Conservation (phyloP, 2,329 filamentous ascomycete genomes). For the Phyllosticta citrichinensis region DNA sequence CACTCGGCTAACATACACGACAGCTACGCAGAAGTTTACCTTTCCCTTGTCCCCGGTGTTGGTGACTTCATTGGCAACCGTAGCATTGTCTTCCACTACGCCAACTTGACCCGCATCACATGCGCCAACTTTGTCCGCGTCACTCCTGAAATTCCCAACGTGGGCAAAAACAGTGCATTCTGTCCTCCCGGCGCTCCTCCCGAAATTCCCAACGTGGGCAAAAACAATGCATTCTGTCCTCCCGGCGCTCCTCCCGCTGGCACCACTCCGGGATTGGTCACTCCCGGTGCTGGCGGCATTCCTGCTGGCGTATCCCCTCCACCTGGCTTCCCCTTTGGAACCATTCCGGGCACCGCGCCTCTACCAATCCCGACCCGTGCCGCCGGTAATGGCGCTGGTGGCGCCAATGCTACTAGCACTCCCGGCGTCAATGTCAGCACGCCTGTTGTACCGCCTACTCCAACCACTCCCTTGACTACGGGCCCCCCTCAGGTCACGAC, state of each 20-base stretch:
- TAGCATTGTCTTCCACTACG: constrained; percentile 44
- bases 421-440: background rate
- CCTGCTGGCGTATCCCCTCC: background rate
- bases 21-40: constrained; percentile 41
- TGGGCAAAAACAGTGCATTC: background rate
- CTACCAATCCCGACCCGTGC: background rate
- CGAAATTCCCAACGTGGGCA: background rate
- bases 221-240: background rate
- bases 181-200: background rate
- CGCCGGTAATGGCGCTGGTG: background rate
- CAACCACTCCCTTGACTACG: background rate
- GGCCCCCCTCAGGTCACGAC: background rate
- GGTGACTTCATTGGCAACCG: constrained; percentile 44
- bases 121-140: constrained; percentile 44
- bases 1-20: background rate
- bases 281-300: background rate
- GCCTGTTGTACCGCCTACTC: background rate
- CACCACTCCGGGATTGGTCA: background rate
- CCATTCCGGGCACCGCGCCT: background rate
- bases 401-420: background rate
- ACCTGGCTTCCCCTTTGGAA: background rate
- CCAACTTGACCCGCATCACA: constrained; percentile 44
- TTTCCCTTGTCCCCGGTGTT: constrained; percentile 32
- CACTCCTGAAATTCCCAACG: background rate
- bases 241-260: background rate